Base-by-base conservation (phyloP, 805 yeast genomes). In the Lachancea thermotolerans region DNA sequence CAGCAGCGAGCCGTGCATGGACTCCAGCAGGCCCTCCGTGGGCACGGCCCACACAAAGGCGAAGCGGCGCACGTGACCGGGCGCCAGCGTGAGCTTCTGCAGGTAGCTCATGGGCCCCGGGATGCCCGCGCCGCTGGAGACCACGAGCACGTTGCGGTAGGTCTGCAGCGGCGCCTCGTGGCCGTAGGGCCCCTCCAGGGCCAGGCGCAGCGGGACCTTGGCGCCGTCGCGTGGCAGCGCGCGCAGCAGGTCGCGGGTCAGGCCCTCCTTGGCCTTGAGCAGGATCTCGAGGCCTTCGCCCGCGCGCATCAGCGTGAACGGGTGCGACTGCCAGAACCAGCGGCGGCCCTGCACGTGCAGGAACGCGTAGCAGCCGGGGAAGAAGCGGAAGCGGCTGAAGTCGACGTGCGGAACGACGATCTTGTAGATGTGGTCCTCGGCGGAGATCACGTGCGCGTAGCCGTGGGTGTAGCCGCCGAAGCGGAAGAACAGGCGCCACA, bases 51-150 rank as follows among this genome's bases (percentile, higher is more conserved):
- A 47, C 5, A 44, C 42, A 30, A 47, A 47, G n/a, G 40, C 41
- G 21, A 21, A 34, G 6, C 27, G 16, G 4, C 18, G 17, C 14
- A 34, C 27, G n/a, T 37, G 32, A 6, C 17, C 17, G 11, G 31
- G 37, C 7, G 9, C 8, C 7, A 34, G 35, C 15, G 30, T 18
- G 18, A 39, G 39, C 30, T 37, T 41, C 25, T 37, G 35, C 30
- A 47, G 37, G 27, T 47, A 47, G 21, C 47, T 42, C 21, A 44
- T 34, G 16, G 77, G 70, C 1, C 79, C 85, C 0, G 91, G 81
- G 42, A 85, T 69, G 44, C 93, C 93, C 44, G 79, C 79, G 28
- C 93, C 91, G 39, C 88, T 90, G 7, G 90, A 83, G 18, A 84
- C 49, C 37, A 81, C 71, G 6, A 82, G 69, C 5, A 81, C 74